A percentile compares a stretch with the other conserved stretches of the same genome.
Evolutionary conservation across 1,284 basidiomycete species (phyloP).

Genomic region (Puccinia hordei): DNA sequence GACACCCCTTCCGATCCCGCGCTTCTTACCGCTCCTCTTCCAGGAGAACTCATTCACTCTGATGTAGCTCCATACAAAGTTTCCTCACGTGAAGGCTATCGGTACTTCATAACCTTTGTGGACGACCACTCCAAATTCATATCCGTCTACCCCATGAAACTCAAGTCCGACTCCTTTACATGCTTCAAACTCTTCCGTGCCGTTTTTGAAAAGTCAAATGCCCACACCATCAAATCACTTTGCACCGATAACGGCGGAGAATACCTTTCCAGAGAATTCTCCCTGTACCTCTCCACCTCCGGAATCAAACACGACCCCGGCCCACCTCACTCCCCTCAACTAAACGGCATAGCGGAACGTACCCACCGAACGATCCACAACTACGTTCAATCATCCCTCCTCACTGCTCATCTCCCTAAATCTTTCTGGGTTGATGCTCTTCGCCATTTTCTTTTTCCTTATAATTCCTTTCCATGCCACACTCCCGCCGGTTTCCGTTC

Average conservation of each 20-base stretch:
- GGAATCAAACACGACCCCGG: conserved; percentile 4
- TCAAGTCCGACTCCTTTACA: too few relatives aligned
- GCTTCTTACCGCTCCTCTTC: too few relatives aligned
- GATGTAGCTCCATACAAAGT: too few relatives aligned
- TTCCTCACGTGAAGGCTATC: neutral
- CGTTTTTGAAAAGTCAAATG: conserved; percentile 54
- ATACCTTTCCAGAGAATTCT: neutral
- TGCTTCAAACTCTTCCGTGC: conserved; percentile 59
- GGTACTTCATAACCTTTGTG: too few relatives aligned
- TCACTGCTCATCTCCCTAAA: neutral
- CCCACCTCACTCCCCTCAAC: conserved; percentile 12
- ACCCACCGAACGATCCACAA: neutral
- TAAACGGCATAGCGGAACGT: neutral
- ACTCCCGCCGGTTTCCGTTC: neutral
- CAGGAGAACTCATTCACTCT: too few relatives aligned
- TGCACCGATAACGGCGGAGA: conserved; percentile 13
- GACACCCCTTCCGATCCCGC: too few relatives aligned
- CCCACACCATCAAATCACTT: conserved; percentile 14
- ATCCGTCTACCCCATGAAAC: too few relatives aligned
- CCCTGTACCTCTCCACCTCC: neutral
- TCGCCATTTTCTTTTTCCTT: too few relatives aligned
- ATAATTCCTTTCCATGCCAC: too few relatives aligned
- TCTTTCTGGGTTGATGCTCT: too few relatives aligned
- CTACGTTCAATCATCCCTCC: neutral
- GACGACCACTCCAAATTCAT: too few relatives aligned